phyloP scores from a whole-genome alignment of 225 moss, liverwort and hornwort genomes.

The Rhytidiadelphus loreus region DNA sequence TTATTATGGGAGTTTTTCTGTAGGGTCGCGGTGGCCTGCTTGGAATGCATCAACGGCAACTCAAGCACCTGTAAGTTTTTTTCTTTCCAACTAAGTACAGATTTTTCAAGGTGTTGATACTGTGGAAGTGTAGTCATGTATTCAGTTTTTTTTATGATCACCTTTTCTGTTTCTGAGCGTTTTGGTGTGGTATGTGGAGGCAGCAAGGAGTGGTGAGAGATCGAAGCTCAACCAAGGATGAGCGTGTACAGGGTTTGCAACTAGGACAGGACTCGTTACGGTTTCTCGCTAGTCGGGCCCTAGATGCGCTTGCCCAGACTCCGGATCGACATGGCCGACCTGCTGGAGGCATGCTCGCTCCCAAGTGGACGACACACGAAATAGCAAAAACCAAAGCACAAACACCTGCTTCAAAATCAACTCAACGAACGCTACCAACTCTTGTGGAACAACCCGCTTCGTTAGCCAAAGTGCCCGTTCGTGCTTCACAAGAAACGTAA shows the following conservation, averaged over 20 bases:
- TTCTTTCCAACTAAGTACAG: neutral
- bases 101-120: neutral
- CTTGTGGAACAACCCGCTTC: neutral
- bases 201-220: constrained; percentile 15
- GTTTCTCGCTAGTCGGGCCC: constrained; percentile 16
- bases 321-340: constrained; percentile 10
- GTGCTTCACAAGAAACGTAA: constrained; percentile 6
- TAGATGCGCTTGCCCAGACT: constrained; percentile 35
- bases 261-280: constrained; percentile 1
- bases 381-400: neutral
- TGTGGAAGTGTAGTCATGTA: neutral
- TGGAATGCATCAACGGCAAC: constrained; percentile 1
- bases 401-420: neutral
- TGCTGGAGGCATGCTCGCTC: constrained; percentile 17
- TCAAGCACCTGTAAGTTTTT: constrained; percentile 10
- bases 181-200: neutral
- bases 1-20: constrained; percentile 6
- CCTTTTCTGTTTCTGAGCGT: neutral
- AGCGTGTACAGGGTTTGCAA: neutral
- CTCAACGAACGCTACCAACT: neutral
- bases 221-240: neutral
- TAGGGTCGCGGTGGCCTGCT: constrained; percentile 44
- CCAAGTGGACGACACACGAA: constrained; percentile 4
- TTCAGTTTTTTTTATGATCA: neutral
- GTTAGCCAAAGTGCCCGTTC: neutral